Conservation (phyloP, 441 rosid species). For the Populus trichocarpa region DNA sequence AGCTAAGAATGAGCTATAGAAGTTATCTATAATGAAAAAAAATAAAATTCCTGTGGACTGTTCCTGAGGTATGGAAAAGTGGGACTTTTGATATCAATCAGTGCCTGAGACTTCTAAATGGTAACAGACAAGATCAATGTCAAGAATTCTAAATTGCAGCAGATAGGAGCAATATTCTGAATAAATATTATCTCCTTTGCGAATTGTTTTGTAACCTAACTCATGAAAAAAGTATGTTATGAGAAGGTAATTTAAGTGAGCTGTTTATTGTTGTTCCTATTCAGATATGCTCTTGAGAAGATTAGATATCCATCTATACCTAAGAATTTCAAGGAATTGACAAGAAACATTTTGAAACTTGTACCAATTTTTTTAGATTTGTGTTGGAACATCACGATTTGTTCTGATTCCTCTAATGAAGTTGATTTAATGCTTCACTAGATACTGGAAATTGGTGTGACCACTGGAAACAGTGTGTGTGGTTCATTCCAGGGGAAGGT, state of each 20-base stretch:
- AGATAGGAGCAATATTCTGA: not conserved
- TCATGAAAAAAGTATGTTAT: not conserved
- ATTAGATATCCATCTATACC: not conserved
- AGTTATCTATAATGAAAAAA: not conserved
- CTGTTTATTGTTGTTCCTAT: conserved; percentile 6
- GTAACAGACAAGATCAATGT: not conserved
- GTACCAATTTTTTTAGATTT: not conserved
- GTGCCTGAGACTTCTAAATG: not conserved
- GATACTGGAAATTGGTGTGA: conserved; percentile 83
- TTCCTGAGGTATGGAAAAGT: not conserved
- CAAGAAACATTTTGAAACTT: not conserved
- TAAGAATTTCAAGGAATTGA: conserved; percentile 3
- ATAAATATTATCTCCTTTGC: not conserved
- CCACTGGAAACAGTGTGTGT: conserved; percentile 98
- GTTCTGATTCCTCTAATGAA: conserved; percentile 12
- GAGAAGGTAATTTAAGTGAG: not conserved
- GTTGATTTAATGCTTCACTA: conserved; percentile 32
- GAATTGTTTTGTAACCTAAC: not conserved
- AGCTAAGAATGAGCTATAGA: not conserved
- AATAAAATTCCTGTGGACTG: not conserved
- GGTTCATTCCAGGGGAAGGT: conserved; percentile 69
- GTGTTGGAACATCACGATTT: conserved; percentile 1
- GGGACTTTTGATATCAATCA: not conserved
- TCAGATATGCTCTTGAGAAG: not conserved
- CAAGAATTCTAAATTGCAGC: not conserved